Evolutionary conservation across 1,284 basidiomycete species (phyloP).

Genomic region (Ceratobasidium papillatum): DNA sequence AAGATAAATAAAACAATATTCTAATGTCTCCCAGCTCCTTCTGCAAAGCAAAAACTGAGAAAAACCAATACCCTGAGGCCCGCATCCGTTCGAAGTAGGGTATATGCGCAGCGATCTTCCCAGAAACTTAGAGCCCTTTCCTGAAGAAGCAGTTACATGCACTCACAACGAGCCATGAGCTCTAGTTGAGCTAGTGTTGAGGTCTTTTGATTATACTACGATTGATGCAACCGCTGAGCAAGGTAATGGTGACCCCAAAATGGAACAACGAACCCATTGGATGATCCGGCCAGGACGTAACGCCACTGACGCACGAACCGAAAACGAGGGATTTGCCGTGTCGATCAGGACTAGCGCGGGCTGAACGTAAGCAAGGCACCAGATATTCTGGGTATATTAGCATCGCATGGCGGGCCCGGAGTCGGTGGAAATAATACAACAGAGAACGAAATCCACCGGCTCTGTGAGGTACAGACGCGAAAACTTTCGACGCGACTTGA

Average conservation of each 20-base stretch:
- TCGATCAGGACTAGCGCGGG: constrained; percentile 14
- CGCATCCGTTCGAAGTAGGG: no score
- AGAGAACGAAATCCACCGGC: background rate
- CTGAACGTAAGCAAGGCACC: background rate
- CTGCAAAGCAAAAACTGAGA: no score
- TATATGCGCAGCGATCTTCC: no score
- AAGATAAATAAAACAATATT: no score
- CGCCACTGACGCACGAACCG: constrained; percentile 27
- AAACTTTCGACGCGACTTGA: background rate
- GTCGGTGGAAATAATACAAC: background rate
- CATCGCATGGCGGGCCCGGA: background rate
- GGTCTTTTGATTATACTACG: background rate
- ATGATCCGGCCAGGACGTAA: background rate
- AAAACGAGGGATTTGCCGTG: constrained; percentile 8
- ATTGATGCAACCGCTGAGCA: background rate
- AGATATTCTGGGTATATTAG: background rate
- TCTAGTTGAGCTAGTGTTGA: background rate
- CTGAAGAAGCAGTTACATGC: no score
- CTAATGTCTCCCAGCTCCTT: no score
- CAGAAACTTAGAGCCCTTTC: no score
- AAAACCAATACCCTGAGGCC: no score
- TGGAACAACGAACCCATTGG: background rate
- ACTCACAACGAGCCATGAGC: background rate
- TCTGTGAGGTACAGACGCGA: background rate
- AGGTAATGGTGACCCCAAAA: background rate